Conservation (phyloP, 164 flowering plant species). For the Macadamia integrifolia region DNA sequence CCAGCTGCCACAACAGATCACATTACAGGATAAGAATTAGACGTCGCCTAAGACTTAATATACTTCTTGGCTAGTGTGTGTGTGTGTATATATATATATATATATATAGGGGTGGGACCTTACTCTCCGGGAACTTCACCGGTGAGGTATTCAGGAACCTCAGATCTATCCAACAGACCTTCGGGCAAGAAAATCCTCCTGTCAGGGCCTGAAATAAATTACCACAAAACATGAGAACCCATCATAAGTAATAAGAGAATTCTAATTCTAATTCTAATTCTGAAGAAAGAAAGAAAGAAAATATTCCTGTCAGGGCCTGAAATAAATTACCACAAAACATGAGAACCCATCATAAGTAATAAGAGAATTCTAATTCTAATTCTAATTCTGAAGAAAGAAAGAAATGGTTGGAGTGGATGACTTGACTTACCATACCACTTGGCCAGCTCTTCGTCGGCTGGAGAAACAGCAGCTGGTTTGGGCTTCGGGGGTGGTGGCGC, state of each 20-base stretch:
- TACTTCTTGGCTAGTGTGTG: not conserved
- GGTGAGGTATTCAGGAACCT: constrained; percentile 84
- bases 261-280: no score
- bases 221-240: not conserved
- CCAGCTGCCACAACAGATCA: no score
- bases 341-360: not conserved
- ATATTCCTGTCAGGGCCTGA: constrained; percentile 96
- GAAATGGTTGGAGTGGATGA: no score
- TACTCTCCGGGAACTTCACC: constrained; percentile 99
- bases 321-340: not conserved
- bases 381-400: no score
- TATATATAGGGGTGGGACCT: constrained; percentile 16
- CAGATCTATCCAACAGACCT: constrained; percentile 87
- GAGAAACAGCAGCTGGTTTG: constrained; percentile 37
- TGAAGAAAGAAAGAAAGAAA: no score
- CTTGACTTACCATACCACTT: constrained; percentile 93
- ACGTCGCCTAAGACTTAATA: no score
- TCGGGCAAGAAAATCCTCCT: constrained; percentile 94
- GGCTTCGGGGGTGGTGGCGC: constrained; percentile 49
- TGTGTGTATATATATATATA: no score
- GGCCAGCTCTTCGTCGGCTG: constrained; percentile 85
- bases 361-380: not conserved
- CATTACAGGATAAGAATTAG: no score
- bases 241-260: not conserved
- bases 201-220: constrained; percentile 67